These are phyloP conservation scores for Kingdonia uniflora DNA, from an alignment of 164 flowering plant genomes.

Conservation along the genomic window DNA sequence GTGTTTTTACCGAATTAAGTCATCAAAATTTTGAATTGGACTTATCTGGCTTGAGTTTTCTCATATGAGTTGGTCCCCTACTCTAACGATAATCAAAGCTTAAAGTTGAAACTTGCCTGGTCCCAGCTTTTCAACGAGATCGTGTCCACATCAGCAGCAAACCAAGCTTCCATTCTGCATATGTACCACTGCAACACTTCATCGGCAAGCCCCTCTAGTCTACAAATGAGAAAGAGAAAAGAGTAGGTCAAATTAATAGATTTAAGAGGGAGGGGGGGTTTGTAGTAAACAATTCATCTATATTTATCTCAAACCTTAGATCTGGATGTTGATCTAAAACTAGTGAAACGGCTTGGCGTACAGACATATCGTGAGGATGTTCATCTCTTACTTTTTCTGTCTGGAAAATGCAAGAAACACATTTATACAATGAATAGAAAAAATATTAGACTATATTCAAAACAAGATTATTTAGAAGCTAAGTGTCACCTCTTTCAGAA, in stretches of 20 bases:
- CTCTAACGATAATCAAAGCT: not conserved
- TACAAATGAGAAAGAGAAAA: slow-evolving; percentile 13
- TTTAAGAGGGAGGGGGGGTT: too few relatives aligned
- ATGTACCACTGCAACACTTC: slow-evolving; percentile 86
- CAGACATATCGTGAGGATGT: slow-evolving; percentile 58
- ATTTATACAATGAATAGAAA: slow-evolving; percentile 1
- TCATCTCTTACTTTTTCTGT: slow-evolving; percentile 81
- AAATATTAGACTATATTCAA: not conserved
- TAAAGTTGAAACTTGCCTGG: slow-evolving; percentile 39
- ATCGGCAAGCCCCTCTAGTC: slow-evolving; percentile 70
- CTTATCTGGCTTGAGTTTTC: too few relatives aligned
- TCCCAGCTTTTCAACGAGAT: slow-evolving; percentile 87
- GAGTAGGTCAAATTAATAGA: too few relatives aligned
- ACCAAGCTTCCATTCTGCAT: slow-evolving; percentile 98
- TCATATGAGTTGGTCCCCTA: too few relatives aligned
- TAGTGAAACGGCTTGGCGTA: slow-evolving; percentile 60
- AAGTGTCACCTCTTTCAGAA: slow-evolving; percentile 55
- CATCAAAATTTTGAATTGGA: too few relatives aligned
- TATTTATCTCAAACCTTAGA: slow-evolving; percentile 36
- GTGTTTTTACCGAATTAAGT: too few relatives aligned
- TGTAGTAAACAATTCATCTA: not conserved
- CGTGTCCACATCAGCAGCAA: slow-evolving; percentile 89
- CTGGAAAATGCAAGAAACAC: slow-evolving; percentile 22
- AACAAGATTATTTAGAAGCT: not conserved
- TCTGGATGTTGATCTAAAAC: slow-evolving; percentile 63